Percentiles rank a stretch among this genome's conserved stretches.
Conservation (phyloP, 108 stramenopile genomes). For the Chaetoceros muelleri region DNA sequence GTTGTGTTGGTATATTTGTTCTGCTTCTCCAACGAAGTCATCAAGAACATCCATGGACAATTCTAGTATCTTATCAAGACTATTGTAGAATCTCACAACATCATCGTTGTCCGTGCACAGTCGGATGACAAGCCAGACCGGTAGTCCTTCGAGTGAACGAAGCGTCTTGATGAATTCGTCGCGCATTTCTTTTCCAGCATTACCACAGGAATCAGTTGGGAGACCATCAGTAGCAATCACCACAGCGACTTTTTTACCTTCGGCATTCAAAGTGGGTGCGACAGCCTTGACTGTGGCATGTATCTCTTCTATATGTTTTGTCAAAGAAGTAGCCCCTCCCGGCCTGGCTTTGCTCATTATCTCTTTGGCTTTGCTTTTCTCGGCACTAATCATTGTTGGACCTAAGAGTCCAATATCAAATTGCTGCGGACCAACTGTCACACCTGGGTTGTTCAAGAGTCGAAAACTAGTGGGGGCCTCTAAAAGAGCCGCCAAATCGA, state of each 20-base stretch:
- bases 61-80: constrained; percentile 70
- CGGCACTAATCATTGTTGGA: constrained; percentile 20
- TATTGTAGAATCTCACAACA: constrained; percentile 76
- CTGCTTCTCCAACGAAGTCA: constrained; percentile 72
- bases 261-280: constrained; percentile 25
- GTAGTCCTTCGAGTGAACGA: constrained; percentile 53
- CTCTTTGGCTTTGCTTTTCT: constrained; percentile 29
- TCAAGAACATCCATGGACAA: constrained; percentile 79
- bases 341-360: constrained; percentile 47
- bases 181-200: constrained; percentile 6
- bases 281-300: constrained; percentile 36
- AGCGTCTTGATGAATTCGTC: constrained; percentile 41
- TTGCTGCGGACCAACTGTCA: constrained; percentile 31
- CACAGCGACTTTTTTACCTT: constrained; percentile 64
- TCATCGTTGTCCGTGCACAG: constrained; percentile 81
- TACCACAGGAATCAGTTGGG: constrained; percentile 54
- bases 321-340: constrained; percentile 66
- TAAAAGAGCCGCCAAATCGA: constrained; percentile 40
- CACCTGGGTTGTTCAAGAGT: constrained; percentile 48
- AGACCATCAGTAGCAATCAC: constrained; percentile 83
- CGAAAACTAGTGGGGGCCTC: constrained; percentile 61
- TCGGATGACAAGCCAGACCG: constrained; percentile 79
- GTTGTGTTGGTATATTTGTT: constrained; percentile 71
- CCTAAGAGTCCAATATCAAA: constrained; percentile 29
- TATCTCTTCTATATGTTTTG: constrained; percentile 62